These are phyloP conservation scores for Chalciporus sphaerocephalus DNA, from an alignment of 768 basidiomycete species.

Conservation along the genomic window DNA sequence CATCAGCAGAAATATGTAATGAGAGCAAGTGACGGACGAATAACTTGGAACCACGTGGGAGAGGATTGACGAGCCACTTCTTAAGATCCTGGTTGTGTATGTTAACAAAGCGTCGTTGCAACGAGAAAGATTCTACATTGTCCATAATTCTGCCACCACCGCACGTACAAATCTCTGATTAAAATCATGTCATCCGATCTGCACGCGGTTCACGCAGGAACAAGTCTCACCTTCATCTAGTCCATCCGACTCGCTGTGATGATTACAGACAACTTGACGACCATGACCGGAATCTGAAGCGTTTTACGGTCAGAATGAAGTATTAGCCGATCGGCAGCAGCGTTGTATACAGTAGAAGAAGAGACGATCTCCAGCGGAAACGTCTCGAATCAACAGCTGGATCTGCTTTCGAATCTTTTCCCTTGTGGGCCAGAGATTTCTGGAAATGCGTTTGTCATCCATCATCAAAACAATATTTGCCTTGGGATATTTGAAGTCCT, in stretches of 20 bases:
- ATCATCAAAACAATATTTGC: conserved; percentile 43
- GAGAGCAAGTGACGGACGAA: conserved; percentile 19
- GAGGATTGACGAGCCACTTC: conserved; percentile 21
- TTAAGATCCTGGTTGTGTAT: conserved; percentile 17
- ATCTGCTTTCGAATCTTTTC: conserved; percentile 43
- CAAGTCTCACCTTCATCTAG: conserved; percentile 45
- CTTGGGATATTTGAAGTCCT: conserved; percentile 35
- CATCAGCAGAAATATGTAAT: background rate
- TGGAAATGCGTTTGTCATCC: conserved; percentile 29
- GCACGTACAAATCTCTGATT: conserved; percentile 11
- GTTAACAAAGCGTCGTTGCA: conserved; percentile 15
- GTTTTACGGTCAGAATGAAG: background rate
- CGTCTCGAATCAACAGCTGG: conserved; percentile 39
- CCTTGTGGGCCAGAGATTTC: conserved; percentile 37
- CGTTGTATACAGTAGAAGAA: conserved; percentile 51
- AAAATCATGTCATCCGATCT: background rate
- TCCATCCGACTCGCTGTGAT: conserved; percentile 47
- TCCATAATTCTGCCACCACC: conserved; percentile 17
- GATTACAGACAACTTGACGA: conserved; percentile 38
- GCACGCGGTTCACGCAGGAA: background rate
- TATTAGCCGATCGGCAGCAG: background rate
- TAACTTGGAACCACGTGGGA: conserved; percentile 25
- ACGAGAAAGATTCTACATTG: conserved; percentile 33
- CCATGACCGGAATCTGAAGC: conserved; percentile 50
- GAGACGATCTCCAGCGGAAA: conserved; percentile 45